Percentiles rank a stretch among this genome's conserved stretches.
Evolutionary conservation across 2,329 filamentous ascomycete genomes (phyloP).

Genomic region (Xylariaceae sp.): DNA sequence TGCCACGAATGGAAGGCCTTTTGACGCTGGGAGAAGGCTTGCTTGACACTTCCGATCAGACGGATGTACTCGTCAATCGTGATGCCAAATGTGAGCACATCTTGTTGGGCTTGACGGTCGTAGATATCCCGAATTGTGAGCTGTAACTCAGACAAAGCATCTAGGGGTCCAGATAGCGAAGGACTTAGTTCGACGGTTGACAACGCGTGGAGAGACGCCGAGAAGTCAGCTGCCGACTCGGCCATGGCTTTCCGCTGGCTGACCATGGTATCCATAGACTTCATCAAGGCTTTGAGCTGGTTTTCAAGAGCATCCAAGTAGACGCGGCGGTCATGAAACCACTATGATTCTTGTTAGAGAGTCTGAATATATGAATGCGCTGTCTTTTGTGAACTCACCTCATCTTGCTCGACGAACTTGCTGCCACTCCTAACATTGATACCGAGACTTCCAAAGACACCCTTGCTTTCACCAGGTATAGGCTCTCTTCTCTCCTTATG

Average conservation of each 20-base stretch:
- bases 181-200: slow-evolving; percentile 91
- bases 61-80: slow-evolving; percentile 98
- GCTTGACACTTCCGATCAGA: slow-evolving; percentile 91
- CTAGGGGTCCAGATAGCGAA: slow-evolving; percentile 79
- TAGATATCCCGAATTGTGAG: slow-evolving; percentile 92
- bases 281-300: slow-evolving; percentile 84
- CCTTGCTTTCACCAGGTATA: slow-evolving; percentile 83
- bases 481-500: slow-evolving; percentile 93
- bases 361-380: background rate
- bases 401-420: slow-evolving; percentile 97
- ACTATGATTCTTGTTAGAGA: slow-evolving; percentile 47
- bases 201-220: slow-evolving; percentile 84
- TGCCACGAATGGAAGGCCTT: slow-evolving; percentile 97
- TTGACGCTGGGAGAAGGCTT: slow-evolving; percentile 85
- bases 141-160: slow-evolving; percentile 88
- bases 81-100: slow-evolving; percentile 92
- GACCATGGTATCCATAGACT: slow-evolving; percentile 91
- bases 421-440: slow-evolving; percentile 70
- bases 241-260: slow-evolving; percentile 88
- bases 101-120: slow-evolving; percentile 93
- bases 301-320: slow-evolving; percentile 93
- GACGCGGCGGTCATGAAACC: slow-evolving; percentile 95
- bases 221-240: slow-evolving; percentile 91
- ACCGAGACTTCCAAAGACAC: slow-evolving; percentile 82
- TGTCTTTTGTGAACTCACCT: slow-evolving; percentile 54